These are phyloP conservation scores for Ceratocystis papillata DNA, from an alignment of 2,329 filamentous ascomycete genomes.

Conservation along the genomic window DNA sequence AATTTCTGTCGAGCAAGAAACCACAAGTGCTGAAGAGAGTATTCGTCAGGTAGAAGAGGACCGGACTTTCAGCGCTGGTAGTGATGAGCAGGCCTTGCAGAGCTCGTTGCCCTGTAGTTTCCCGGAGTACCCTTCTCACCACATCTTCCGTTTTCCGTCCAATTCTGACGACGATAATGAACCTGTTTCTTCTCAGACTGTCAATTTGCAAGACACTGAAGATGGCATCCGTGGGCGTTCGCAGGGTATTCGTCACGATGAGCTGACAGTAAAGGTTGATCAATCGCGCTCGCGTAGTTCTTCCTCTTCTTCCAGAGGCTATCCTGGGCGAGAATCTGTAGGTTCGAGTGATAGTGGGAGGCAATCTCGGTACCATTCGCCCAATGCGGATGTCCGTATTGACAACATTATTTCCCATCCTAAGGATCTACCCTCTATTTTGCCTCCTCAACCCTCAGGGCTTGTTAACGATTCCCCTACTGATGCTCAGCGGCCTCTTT, in stretches of 20 bases:
- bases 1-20: neutral
- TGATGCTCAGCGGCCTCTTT: slow-evolving; percentile 45
- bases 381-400: slow-evolving; percentile 53
- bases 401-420: slow-evolving; percentile 47
- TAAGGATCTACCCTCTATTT: slow-evolving; percentile 34
- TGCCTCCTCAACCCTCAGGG: slow-evolving; percentile 26
- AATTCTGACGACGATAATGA: neutral
- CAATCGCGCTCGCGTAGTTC: neutral
- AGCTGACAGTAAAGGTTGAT: neutral
- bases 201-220: neutral
- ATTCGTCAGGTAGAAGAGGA: neutral
- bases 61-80: neutral
- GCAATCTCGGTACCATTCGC: slow-evolving; percentile 39
- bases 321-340: neutral
- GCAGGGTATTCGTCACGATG: neutral
- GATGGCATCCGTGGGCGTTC: neutral
- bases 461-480: slow-evolving; percentile 41
- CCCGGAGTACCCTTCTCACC: neutral
- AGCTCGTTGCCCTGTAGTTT: neutral
- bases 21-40: neutral
- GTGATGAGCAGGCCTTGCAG: too few relatives aligned
- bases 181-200: neutral
- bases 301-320: neutral
- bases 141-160: neutral
- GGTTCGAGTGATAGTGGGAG: neutral